Base-by-base conservation (phyloP, 768 basidiomycete genomes). In the Pisolithus microcarpus region DNA sequence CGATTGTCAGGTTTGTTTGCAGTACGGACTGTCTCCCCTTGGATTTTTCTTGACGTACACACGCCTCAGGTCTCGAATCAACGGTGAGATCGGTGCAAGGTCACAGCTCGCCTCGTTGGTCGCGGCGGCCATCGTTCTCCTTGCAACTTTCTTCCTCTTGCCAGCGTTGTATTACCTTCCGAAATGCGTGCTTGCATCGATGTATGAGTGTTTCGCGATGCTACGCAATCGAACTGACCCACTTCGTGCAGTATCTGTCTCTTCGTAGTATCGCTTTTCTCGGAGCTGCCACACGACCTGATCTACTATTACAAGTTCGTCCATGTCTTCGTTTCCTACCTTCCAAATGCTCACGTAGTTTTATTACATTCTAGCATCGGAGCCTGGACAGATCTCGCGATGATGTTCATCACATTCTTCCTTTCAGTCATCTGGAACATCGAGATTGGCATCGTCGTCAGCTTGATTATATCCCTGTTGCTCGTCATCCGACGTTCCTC, bases 401-500 rank as follows among this genome's bases (percentile, higher is more conserved):
- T 98, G 61, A 92, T 97, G 87, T 70, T 73, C 19, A 76, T 93
- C 47, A 97, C 96, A 0, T 96, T 98, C 68, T 59, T 84, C 55
- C 79, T 90, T 49, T 92, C 91, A 2, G 82, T 96, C 50, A 66
- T 96, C 21, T 93, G 91, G 82, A 84, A 86, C 56, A 83, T 98
- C 50, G 93, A 98, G 73, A 83, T 91, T 49, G 95, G 95, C 13
- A 83, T 98, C 39, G 80, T 87, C n/a, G 83, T 89, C 57, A 89
- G 89, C 56, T 72, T 97, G 55, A 81, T 92, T 38, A 81, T 93
- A 51, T 92, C 92, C 30, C 76, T 98, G 38, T 71, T 97, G 1
- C 75, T 98, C 30, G 91, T 96, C 43, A 89, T 98, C 4, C 84
- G 85, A 56, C 84, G 91, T 34, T 92, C 92, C 1, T 92, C 94